These are phyloP conservation scores for Malus hybrid DNA, from an alignment of 331 rosid species.

Conservation along the genomic window DNA sequence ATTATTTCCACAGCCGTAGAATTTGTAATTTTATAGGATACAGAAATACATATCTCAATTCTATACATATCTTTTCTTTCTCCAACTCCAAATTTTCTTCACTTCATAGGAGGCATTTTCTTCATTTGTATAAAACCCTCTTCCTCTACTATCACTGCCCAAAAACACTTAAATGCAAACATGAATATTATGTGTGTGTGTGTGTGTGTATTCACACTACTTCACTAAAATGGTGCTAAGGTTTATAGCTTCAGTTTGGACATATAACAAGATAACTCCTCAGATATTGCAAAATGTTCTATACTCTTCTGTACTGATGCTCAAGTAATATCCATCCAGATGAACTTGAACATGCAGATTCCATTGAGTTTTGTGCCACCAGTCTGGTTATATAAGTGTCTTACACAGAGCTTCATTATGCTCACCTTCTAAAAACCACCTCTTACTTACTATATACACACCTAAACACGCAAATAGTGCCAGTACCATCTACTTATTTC, in stretches of 20 bases:
- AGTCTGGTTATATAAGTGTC: background rate
- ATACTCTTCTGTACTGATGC: background rate
- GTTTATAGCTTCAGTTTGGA: background rate
- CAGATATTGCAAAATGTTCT: background rate
- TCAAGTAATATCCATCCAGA: background rate
- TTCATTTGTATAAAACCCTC: no score
- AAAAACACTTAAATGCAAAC: no score
- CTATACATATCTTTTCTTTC: background rate
- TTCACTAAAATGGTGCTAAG: background rate
- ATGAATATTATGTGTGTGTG: no score
- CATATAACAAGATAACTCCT: background rate
- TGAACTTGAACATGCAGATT: background rate
- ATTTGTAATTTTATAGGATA: background rate
- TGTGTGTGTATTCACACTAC: no score
- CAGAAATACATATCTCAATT: background rate
- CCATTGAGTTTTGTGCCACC: no score
- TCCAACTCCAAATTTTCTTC: background rate
- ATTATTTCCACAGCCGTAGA: background rate
- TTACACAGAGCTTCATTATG: background rate
- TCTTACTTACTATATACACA: background rate
- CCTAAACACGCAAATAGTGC: no score
- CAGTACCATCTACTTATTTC: background rate
- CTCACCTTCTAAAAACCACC: background rate
- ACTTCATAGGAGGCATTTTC: background rate
- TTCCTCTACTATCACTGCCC: no score